A percentile compares a stretch with the other conserved stretches of the same genome.
Conservation (phyloP, 495 filamentous ascomycete genomes). For the Podospora australis region DNA sequence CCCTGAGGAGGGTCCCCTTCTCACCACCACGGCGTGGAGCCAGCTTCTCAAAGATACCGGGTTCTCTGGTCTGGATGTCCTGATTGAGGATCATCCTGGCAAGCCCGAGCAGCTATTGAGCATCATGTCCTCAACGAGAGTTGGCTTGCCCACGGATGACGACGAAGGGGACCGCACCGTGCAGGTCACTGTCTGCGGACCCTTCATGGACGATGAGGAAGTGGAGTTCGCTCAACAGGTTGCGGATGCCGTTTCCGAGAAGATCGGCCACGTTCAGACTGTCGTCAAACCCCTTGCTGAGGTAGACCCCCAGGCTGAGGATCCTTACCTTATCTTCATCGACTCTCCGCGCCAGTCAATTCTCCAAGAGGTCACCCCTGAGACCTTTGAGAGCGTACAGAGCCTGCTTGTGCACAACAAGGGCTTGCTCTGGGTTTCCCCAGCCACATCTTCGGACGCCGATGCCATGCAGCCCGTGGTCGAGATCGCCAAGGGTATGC, state of each 20-base stretch:
- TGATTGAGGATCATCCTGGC: background rate
- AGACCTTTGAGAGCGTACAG: background rate
- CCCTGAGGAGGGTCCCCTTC: slow-evolving; percentile 25
- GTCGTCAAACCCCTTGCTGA: background rate
- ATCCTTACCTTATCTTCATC: background rate
- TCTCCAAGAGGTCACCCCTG: background rate
- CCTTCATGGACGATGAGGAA: background rate
- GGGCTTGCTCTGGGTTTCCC: background rate
- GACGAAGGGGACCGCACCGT: background rate
- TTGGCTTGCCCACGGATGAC: background rate
- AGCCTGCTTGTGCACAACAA: background rate
- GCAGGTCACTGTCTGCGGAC: background rate
- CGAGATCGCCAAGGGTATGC: background rate
- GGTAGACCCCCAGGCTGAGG: background rate
- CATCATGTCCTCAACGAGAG: background rate
- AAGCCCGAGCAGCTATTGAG: background rate
- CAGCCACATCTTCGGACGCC: background rate
- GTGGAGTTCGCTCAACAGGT: background rate
- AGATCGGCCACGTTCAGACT: background rate
- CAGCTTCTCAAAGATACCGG: slow-evolving; percentile 24
- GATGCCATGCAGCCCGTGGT: background rate
- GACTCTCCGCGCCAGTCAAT: background rate
- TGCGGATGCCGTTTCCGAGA: background rate
- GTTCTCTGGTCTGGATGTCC: slow-evolving; percentile 34
- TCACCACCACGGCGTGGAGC: slow-evolving; percentile 34